phyloP scores from a whole-genome alignment of 2,329 filamentous ascomycete genomes.

The Incumbomyces lentus region DNA sequence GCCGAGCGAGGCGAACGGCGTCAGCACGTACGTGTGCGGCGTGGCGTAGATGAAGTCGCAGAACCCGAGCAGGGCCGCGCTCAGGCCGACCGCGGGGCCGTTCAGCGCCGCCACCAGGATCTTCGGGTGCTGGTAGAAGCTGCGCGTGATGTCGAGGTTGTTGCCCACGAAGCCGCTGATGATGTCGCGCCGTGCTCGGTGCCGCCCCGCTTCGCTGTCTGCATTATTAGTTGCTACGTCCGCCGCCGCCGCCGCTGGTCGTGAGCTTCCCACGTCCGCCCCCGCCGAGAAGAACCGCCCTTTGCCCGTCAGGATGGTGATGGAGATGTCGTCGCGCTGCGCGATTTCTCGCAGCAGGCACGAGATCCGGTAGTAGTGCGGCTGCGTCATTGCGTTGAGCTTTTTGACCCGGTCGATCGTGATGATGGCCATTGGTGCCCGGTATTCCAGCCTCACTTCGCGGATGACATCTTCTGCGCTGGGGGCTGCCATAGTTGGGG shows the following conservation, averaged over 20 bases:
- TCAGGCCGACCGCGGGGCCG: constrained; percentile 80
- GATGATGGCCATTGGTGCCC: constrained; percentile 66
- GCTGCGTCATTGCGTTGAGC: constrained; percentile 67
- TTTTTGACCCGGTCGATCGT: constrained; percentile 78
- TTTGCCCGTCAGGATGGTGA: constrained; percentile 75
- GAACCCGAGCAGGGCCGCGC: constrained; percentile 69
- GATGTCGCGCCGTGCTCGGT: constrained; percentile 44
- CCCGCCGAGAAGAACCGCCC: constrained; percentile 81
- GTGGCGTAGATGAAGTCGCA: constrained; percentile 88
- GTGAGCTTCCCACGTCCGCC: constrained; percentile 59
- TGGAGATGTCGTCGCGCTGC: constrained; percentile 63
- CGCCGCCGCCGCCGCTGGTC: constrained; percentile 29
- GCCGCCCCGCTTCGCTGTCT: constrained; percentile 25
- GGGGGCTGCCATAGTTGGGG: constrained; percentile 7
- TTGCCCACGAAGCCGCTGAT: constrained; percentile 65
- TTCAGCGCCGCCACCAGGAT: constrained; percentile 86
- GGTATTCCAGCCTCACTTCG: constrained; percentile 50
- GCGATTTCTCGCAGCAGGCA: constrained; percentile 68
- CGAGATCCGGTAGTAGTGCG: constrained; percentile 68
- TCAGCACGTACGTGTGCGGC: constrained; percentile 73
- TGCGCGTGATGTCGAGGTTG: constrained; percentile 81
- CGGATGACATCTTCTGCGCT: constrained; percentile 26
- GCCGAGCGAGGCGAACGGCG: constrained; percentile 81
- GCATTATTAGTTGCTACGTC: no score
- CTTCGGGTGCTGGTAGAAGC: constrained; percentile 89